Conservation (phyloP, 164 flowering plant genomes). For the Berberis vulgaris region DNA sequence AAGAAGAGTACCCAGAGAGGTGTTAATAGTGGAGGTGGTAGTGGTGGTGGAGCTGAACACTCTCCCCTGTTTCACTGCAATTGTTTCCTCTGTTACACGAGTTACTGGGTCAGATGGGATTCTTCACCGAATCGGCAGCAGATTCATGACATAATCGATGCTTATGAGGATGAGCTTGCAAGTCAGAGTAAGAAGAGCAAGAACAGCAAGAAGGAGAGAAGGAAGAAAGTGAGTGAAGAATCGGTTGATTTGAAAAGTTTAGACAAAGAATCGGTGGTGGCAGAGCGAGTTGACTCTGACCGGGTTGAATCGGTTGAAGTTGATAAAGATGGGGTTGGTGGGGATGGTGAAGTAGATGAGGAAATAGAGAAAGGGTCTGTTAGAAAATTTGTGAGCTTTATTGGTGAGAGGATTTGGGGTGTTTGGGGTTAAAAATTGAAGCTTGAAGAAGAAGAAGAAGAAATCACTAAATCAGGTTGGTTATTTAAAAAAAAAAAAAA, state of each 20-base stretch:
- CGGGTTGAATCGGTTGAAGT: conserved; percentile 2
- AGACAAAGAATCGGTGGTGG: neutral
- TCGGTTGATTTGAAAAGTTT: neutral
- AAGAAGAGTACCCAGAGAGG: neutral
- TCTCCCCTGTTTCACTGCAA: conserved; percentile 27
- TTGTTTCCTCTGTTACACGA: conserved; percentile 61
- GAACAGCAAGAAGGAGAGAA: conserved; percentile 23
- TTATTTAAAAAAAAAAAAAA: neutral
- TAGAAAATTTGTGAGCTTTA: conserved; percentile 43
- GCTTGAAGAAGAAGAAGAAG: neutral
- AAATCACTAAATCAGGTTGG: neutral
- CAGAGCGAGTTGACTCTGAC: neutral
- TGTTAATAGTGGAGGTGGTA: conserved; percentile 2
- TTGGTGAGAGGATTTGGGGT: conserved; percentile 64
- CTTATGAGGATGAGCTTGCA: conserved; percentile 48
- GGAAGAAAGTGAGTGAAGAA: conserved; percentile 8
- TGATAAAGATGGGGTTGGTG: neutral
- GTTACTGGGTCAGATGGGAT: conserved; percentile 82
- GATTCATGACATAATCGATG: conserved; percentile 76
- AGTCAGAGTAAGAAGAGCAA: conserved; percentile 16
- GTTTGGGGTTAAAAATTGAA: conserved; percentile 22
- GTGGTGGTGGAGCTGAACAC: conserved; percentile 18
- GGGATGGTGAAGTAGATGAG: conserved; percentile 16
- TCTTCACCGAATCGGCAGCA: conserved; percentile 74
- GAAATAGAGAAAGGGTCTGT: conserved; percentile 34